Conservation (phyloP, 768 basidiomycete species). For the Russula abietina region DNA sequence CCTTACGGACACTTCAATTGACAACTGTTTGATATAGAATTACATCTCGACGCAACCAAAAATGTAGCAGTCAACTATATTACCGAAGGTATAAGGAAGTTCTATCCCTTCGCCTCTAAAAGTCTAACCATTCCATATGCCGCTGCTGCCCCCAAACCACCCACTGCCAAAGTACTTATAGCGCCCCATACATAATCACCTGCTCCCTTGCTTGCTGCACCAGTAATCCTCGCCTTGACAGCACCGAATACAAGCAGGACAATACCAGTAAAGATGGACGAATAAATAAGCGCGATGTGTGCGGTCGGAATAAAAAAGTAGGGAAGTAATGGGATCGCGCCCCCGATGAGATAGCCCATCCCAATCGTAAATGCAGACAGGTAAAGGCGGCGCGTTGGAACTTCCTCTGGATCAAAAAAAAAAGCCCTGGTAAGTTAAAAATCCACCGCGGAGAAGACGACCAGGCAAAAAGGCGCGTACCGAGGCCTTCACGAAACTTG, state of each 20-base stretch:
- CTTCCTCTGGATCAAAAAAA: constrained; percentile 58
- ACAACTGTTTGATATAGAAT: neutral
- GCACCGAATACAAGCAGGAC: constrained; percentile 87
- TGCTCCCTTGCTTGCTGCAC: constrained; percentile 55
- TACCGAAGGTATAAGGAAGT: too few relatives aligned
- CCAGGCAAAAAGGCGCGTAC: constrained; percentile 38
- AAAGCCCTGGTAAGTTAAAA: too few relatives aligned
- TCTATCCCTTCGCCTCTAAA: constrained; percentile 34
- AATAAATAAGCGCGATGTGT: constrained; percentile 61
- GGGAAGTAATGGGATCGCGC: constrained; percentile 85
- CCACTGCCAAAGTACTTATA: constrained; percentile 79
- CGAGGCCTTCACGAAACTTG: constrained; percentile 91
- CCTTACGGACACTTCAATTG: too few relatives aligned
- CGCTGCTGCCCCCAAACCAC: constrained; percentile 81
- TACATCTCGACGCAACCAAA: neutral
- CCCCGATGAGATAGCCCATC: constrained; percentile 88
- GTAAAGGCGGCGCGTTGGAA: constrained; percentile 78
- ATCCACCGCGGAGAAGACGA: neutral
- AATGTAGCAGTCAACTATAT: neutral
- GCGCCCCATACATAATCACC: constrained; percentile 84
- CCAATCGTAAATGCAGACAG: constrained; percentile 93
- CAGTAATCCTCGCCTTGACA: constrained; percentile 83
- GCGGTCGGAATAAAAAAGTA: constrained; percentile 85
- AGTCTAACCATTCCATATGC: constrained; percentile 54
- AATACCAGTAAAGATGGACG: constrained; percentile 74